Conservation (phyloP, 2,329 filamentous ascomycete genomes). For the Sporothrix pallida region DNA sequence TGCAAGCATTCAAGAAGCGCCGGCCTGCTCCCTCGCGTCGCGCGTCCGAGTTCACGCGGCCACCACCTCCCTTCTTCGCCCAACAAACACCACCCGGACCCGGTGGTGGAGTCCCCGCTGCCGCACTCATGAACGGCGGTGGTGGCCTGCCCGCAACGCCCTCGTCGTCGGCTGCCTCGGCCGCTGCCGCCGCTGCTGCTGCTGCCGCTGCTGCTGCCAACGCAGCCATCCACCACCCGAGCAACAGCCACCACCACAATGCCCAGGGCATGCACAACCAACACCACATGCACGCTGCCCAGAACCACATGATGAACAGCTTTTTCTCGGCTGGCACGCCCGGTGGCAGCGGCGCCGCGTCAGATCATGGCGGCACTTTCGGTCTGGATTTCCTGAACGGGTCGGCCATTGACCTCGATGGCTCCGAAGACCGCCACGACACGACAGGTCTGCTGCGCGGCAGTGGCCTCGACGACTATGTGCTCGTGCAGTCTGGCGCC, state of each 20-base stretch:
- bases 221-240: conserved; percentile 5
- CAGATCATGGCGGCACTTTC: conserved; percentile 34
- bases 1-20: conserved; percentile 43
- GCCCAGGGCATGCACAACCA: conserved; percentile 34
- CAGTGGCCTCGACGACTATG: conserved; percentile 38
- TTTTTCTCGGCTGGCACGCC: conserved; percentile 36
- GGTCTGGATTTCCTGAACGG: conserved; percentile 43
- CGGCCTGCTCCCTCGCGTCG: conserved; percentile 42
- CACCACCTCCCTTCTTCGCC: conserved; percentile 43
- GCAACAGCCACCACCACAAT: conserved; percentile 10
- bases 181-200: conserved; percentile 19
- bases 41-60: conserved; percentile 44
- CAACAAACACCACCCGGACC: conserved; percentile 39
- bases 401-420: conserved; percentile 42
- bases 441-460: conserved; percentile 5
- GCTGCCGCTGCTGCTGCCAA: conserved; percentile 13
- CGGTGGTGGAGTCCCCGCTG: background rate
- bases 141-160: conserved; percentile 5
- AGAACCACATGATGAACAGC: conserved; percentile 41
- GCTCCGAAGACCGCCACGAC: conserved; percentile 37
- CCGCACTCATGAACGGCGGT: conserved; percentile 21
- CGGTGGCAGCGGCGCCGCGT: background rate
- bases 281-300: conserved; percentile 31
- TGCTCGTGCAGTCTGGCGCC: conserved; percentile 41
- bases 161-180: background rate